These are phyloP conservation scores for Ceratocystis destructans DNA, from an alignment of 2,329 filamentous ascomycete species.

Conservation along the genomic window DNA sequence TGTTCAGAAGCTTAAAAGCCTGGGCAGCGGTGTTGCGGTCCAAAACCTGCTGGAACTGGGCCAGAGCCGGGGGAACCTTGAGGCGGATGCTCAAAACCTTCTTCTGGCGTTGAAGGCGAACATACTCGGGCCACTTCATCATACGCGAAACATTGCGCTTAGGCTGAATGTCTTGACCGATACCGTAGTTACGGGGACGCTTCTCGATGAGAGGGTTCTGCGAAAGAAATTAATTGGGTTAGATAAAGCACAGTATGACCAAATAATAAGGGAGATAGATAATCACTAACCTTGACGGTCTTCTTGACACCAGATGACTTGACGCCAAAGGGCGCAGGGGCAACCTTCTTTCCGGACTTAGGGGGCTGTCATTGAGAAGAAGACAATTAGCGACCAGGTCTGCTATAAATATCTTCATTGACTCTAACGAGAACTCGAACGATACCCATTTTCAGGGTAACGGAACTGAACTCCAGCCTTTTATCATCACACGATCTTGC, in stretches of 20 bases:
- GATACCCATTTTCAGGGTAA: neutral
- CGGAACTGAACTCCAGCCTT: slow-evolving; percentile 17
- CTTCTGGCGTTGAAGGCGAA: slow-evolving; percentile 86
- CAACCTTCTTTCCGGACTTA: slow-evolving; percentile 96
- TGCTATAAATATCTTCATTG: slow-evolving; percentile 57
- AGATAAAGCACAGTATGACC: slow-evolving; percentile 9
- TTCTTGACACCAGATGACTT: slow-evolving; percentile 89
- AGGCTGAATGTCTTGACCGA: slow-evolving; percentile 97
- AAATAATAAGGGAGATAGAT: neutral
- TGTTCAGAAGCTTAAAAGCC: slow-evolving; percentile 98
- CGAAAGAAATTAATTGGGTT: slow-evolving; percentile 20
- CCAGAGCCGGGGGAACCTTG: slow-evolving; percentile 94
- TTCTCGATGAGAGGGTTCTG: slow-evolving; percentile 99
- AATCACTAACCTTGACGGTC: slow-evolving; percentile 72
- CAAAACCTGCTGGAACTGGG: slow-evolving; percentile 95
- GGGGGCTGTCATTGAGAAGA: slow-evolving; percentile 99
- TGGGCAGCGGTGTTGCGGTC: slow-evolving; percentile 94
- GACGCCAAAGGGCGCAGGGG: slow-evolving; percentile 90
- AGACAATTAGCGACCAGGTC: slow-evolving; percentile 83
- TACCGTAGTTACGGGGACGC: slow-evolving; percentile 92
- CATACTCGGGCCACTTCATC: slow-evolving; percentile 99
- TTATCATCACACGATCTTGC: slow-evolving; percentile 18
- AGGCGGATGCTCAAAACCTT: slow-evolving; percentile 97
- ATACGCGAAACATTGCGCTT: slow-evolving; percentile 91
- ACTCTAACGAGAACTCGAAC: slow-evolving; percentile 67